phyloP scores from a whole-genome alignment of 495 filamentous ascomycete genomes.

The Aspergillus panamensis region DNA sequence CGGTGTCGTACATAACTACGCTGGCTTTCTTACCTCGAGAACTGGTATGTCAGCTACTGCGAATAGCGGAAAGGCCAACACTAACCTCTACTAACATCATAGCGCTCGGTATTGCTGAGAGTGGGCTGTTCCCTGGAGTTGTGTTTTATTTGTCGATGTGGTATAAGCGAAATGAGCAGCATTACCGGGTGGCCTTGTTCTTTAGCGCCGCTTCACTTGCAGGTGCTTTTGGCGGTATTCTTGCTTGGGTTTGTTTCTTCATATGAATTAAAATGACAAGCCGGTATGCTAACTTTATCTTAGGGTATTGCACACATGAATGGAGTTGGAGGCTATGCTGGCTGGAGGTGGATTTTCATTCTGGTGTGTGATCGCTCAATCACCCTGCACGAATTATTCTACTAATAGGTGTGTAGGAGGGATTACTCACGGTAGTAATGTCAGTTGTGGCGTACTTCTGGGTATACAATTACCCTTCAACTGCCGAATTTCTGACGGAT shows the following conservation, averaged over 20 bases:
- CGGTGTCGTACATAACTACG: constrained; percentile 62
- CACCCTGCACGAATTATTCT: background rate
- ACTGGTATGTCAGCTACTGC: constrained; percentile 26
- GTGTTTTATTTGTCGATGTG: constrained; percentile 85
- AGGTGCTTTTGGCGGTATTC: constrained; percentile 74
- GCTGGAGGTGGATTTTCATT: constrained; percentile 86
- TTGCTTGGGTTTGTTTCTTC: constrained; percentile 52
- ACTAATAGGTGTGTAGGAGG: constrained; percentile 47
- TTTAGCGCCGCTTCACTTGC: constrained; percentile 71
- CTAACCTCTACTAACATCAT: constrained; percentile 10
- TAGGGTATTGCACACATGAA: constrained; percentile 56
- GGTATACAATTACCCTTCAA: constrained; percentile 69
- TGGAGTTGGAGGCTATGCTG: constrained; percentile 59
- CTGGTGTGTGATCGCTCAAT: constrained; percentile 44
- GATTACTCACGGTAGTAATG: constrained; percentile 62
- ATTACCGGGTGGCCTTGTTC: constrained; percentile 72
- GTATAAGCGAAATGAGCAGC: constrained; percentile 70
- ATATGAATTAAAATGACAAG: background rate
- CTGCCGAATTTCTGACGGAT: constrained; percentile 62
- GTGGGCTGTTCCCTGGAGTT: constrained; percentile 68
- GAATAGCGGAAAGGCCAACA: no score
- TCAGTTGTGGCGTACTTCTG: constrained; percentile 62
- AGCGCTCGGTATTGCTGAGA: constrained; percentile 42
- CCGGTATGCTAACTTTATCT: constrained; percentile 4
- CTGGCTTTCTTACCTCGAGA: constrained; percentile 60